Base-by-base conservation (phyloP, 495 filamentous ascomycete species). In the Alectoria sarmentosa region DNA sequence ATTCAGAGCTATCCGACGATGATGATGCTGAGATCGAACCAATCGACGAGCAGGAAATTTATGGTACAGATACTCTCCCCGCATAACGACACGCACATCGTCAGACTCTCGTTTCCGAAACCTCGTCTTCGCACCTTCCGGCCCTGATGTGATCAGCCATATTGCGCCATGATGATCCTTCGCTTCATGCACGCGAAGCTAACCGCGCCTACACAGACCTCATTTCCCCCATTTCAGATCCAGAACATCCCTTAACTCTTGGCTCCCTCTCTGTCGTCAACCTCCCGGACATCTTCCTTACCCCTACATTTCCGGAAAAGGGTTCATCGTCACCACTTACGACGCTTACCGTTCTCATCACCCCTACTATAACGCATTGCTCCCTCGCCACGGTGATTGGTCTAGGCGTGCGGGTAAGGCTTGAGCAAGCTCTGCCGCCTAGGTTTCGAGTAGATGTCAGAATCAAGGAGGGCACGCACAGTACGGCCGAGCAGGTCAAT, bases 301-400 rank as follows among this genome's bases (percentile, higher is more conserved):
- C 76, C 13, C 88, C 89, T 21, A 61, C 64, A 15, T 66, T 56
- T 37, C 74, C 75, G 6, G 63, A 65, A 34, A 60, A 39, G 49
- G 63, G 63, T 36, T 11, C 56, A 41, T 69, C 66, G 21, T 82
- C 79, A 1, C 78, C 78, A 23, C 76, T 80, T 58, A 81, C 80
- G 10, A 78, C 80, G 63, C 39, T 69, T n/a, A 79, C 80, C 7
- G 80, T 83, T 11, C 73, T 81, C n/a, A 87, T 98, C 60, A 98
- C 94, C 5, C 94, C 94, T n/a, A 98, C 95, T 23, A 91, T 98
- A 71, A 96, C 92, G 26, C 95, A 98, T 71, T 98, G 94, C 78
- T 93, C 90, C 42, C 83, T 98, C 19, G 95, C 94, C 14, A 98
- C 95, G 1, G 91, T 98, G 60, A 98, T 98, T 74, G 94, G 95